phyloP scores from a whole-genome alignment of 768 basidiomycete genomes.

The Pulveroboletus sp. region DNA sequence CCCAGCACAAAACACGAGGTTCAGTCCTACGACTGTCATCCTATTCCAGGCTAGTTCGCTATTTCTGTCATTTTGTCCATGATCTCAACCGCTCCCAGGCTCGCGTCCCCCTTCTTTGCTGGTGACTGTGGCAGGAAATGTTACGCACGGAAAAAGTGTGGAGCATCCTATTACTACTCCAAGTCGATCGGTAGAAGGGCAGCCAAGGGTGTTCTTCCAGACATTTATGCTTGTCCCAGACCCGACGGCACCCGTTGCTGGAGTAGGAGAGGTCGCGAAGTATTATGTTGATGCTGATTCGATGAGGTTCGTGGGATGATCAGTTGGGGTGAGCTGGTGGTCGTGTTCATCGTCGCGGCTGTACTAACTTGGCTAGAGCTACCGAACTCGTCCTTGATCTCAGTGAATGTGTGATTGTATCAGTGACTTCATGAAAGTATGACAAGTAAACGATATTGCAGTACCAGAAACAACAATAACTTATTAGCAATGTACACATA shows the following conservation, averaged over 20 bases:
- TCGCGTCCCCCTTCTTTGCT: conserved; percentile 75
- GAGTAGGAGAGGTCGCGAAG: conserved; percentile 70
- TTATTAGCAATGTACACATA: conserved; percentile 8
- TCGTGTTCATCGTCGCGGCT: not conserved
- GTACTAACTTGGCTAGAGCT: not conserved
- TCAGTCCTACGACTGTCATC: conserved; percentile 86
- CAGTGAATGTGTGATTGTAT: not conserved
- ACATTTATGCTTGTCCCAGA: conserved; percentile 84
- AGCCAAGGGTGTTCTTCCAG: conserved; percentile 82
- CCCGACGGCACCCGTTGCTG: conserved; percentile 55
- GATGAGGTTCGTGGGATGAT: conserved; percentile 75
- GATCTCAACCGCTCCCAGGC: conserved; percentile 39
- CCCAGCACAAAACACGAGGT: conserved; percentile 80
- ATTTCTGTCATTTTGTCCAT: conserved; percentile 2
- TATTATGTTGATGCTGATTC: conserved; percentile 80
- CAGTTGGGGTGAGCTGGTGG: not conserved
- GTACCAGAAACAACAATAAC: not conserved
- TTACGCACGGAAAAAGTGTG: conserved; percentile 62
- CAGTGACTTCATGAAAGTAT: not conserved
- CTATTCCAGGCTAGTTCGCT: conserved; percentile 63
- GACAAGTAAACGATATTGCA: not conserved
- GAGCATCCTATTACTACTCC: conserved; percentile 51
- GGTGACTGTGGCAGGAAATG: conserved; percentile 75
- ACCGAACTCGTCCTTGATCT: not conserved
- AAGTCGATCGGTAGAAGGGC: conserved; percentile 58